Evolutionary conservation across 805 yeast species (phyloP), one percentile per base, ranked within the genome.

Genomic region (Pichia insulana): DNA sequence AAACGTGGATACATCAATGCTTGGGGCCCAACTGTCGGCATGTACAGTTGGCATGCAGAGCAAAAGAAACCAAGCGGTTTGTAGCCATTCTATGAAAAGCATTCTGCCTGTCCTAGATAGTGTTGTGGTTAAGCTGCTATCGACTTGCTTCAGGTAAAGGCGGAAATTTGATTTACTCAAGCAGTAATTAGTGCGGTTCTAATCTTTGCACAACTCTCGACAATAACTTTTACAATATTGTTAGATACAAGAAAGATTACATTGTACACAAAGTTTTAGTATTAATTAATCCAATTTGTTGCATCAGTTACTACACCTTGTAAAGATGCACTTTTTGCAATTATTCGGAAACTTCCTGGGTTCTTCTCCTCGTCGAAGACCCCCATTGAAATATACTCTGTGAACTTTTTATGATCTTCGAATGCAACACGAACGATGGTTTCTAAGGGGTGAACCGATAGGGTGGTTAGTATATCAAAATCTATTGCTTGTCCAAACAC

Each of bases 401-500:
- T 12, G 16, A 60, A 45, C 7, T 39, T 31, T 1, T 40, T 39
- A 37, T 43, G 49, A 12, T 60, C 64, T 1, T 22, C 25, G 7
- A 48, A 40, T 13, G 59, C 52, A 1, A 56, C 50, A 20, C 65
- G 40, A 9, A 59, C 37, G 18, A 57, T 44, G 11, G 44, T 51
- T 17, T 32, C 44, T 6, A 34, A 12, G 1, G 39, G 43, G 3
- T 40, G 10, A 2, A 39, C 19, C 2, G 15, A 37, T 0, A 37
- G 26, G 4, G 20, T 22, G 2, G 34, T 39, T 37, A 59, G 34
- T 16, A 57, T 36, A 45, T 58, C 64, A 30, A 51, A 54, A n/a
- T 54, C 51, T 2, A 50, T 48, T 1, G 62, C 42, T 25, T 51
- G 56, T 1, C 64, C 65, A 9, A 55, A 19, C 1, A 55, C 30